Conservation (phyloP, 2,329 filamentous ascomycete genomes). For the Pleoardoris graminearum region DNA sequence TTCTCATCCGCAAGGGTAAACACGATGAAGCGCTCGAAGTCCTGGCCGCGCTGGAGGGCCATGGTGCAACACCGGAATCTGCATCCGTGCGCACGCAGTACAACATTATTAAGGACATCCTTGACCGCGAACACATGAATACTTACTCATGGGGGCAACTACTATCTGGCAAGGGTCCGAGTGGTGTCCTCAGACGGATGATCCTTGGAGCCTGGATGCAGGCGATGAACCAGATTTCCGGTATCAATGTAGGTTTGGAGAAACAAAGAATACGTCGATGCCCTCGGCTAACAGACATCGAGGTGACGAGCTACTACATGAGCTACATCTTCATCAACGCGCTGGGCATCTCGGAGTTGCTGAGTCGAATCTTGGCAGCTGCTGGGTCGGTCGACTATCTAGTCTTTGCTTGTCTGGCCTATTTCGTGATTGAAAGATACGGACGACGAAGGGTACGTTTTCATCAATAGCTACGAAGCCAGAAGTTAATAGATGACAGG, state of each 20-base stretch:
- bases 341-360: conserved; percentile 41
- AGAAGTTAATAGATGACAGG: conserved; percentile 18
- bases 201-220: conserved; percentile 53
- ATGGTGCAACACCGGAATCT: conserved; percentile 44
- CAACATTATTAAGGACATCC: conserved; percentile 45
- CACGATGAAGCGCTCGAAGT: conserved; percentile 49
- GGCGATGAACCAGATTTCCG: conserved; percentile 49
- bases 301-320: conserved; percentile 46
- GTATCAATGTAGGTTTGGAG: conserved; percentile 15
- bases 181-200: conserved; percentile 49
- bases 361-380: conserved; percentile 44
- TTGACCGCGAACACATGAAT: conserved; percentile 51
- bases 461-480: neutral
- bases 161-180: conserved; percentile 47
- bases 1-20: conserved; percentile 57
- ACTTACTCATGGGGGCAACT: conserved; percentile 53
- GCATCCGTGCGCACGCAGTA: conserved; percentile 40
- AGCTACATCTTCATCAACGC: conserved; percentile 49
- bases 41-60: conserved; percentile 44
- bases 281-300: neutral
- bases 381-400: conserved; percentile 54
- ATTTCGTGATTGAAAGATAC: conserved; percentile 54
- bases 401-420: conserved; percentile 49
- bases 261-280: neutral
- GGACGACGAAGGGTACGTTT: conserved; percentile 46